phyloP scores from a whole-genome alignment of 177 flowering plant genomes.

The Telopea speciosissima region DNA sequence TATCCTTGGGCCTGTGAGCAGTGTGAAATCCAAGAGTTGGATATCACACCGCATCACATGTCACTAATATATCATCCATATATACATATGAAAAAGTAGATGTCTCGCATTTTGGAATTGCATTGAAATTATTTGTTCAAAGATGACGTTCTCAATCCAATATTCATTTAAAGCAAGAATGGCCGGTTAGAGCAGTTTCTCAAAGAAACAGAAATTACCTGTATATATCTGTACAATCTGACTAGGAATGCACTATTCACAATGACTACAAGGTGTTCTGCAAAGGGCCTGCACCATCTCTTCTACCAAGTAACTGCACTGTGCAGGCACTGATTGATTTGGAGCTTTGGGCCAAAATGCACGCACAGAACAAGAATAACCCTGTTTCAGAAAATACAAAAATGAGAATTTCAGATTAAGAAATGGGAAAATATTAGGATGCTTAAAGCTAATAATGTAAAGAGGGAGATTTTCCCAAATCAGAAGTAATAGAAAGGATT shows the following conservation, averaged over 20 bases:
- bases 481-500: too few relatives aligned
- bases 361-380: slow-evolving; percentile 74
- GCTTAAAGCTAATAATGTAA: too few relatives aligned
- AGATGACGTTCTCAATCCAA: background rate
- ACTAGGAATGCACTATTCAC: background rate
- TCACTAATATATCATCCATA: background rate
- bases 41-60: too few relatives aligned
- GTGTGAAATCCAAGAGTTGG: too few relatives aligned
- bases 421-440: too few relatives aligned
- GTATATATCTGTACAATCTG: background rate
- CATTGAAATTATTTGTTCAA: background rate
- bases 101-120: background rate
- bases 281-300: slow-evolving; percentile 25
- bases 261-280: slow-evolving; percentile 26
- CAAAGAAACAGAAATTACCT: background rate
- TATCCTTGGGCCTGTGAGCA: too few relatives aligned
- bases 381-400: slow-evolving; percentile 40
- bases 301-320: slow-evolving; percentile 35
- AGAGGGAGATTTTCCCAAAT: too few relatives aligned
- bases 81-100: background rate
- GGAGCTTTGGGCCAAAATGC: slow-evolving; percentile 53
- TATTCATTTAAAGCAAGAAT: background rate
- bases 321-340: slow-evolving; percentile 26
- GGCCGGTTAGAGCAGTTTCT: background rate
- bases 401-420: too few relatives aligned